Evolutionary conservation across 306 rosid genomes (phyloP).

Genomic region (Vigna angularis): DNA sequence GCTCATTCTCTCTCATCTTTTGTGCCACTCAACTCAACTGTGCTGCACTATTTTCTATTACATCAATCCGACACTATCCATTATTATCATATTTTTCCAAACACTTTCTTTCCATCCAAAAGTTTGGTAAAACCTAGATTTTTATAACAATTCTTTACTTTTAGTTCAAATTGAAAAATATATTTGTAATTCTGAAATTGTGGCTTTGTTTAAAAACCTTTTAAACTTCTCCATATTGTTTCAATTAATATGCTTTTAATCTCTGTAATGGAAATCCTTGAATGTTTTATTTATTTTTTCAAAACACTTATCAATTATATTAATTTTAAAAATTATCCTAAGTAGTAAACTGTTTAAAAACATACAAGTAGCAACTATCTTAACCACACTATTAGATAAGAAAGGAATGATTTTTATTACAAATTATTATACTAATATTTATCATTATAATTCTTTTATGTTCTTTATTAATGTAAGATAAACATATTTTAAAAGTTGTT

Average conservation of each 20-base stretch:
- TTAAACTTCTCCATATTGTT: no score
- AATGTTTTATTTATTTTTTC: neutral
- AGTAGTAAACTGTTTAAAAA: neutral
- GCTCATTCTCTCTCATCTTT: constrained; percentile 39
- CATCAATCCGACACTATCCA: neutral
- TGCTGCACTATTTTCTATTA: constrained; percentile 48
- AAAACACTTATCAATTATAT: no score
- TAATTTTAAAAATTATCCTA: neutral
- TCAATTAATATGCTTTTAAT: no score
- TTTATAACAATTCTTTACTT: no score
- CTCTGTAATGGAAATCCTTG: no score
- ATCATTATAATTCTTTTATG: neutral
- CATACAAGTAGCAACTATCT: neutral
- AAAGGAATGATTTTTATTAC: neutral
- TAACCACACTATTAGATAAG: neutral
- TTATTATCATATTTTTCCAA: no score
- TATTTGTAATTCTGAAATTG: no score
- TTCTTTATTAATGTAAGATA: neutral
- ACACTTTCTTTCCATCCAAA: no score
- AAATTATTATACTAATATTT: neutral
- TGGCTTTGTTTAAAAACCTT: no score
- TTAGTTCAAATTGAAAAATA: no score
- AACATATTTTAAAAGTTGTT: neutral
- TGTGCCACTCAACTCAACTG: constrained; percentile 37
- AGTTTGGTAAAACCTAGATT: no score